A percentile compares a stretch with the other conserved stretches of the same genome.
Conservation (phyloP, 2,329 filamentous ascomycete species). For the Clonostachys rosea region DNA sequence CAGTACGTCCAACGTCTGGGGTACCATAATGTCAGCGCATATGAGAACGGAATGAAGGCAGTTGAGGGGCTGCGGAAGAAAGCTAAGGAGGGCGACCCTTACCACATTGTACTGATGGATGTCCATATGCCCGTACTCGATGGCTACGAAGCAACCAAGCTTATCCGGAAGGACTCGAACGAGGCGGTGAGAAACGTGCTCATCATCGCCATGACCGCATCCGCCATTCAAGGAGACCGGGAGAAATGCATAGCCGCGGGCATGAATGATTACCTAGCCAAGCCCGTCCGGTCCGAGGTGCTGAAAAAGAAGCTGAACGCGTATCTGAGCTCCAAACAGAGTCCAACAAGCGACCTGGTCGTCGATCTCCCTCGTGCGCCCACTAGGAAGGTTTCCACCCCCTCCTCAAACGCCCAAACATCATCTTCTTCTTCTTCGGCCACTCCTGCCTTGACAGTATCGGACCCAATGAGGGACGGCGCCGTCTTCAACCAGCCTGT, state of each 20-base stretch:
- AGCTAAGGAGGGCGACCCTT: slow-evolving; percentile 67
- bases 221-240: slow-evolving; percentile 87
- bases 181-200: slow-evolving; percentile 75
- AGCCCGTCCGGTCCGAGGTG: slow-evolving; percentile 86
- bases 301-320: slow-evolving; percentile 75
- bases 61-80: slow-evolving; percentile 78
- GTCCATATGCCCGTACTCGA: slow-evolving; percentile 94
- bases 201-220: slow-evolving; percentile 97
- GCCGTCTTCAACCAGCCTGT: slow-evolving; percentile 24
- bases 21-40: slow-evolving; percentile 77
- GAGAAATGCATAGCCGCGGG: slow-evolving; percentile 94
- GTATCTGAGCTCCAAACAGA: slow-evolving; percentile 35
- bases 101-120: slow-evolving; percentile 92
- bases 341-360: slow-evolving; percentile 11
- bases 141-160: slow-evolving; percentile 84
- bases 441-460: slow-evolving; percentile 1
- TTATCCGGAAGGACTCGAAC: slow-evolving; percentile 72
- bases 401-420: too few species aligned
- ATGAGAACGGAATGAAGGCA: slow-evolving; percentile 83
- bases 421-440: not conserved
- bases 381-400: not conserved
- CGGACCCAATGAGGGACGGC: slow-evolving; percentile 21
- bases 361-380: not conserved
- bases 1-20: slow-evolving; percentile 85
- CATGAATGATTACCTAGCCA: slow-evolving; percentile 97